Conservation (phyloP, 305 asterid genomes). For the Plantago coronopus region DNA sequence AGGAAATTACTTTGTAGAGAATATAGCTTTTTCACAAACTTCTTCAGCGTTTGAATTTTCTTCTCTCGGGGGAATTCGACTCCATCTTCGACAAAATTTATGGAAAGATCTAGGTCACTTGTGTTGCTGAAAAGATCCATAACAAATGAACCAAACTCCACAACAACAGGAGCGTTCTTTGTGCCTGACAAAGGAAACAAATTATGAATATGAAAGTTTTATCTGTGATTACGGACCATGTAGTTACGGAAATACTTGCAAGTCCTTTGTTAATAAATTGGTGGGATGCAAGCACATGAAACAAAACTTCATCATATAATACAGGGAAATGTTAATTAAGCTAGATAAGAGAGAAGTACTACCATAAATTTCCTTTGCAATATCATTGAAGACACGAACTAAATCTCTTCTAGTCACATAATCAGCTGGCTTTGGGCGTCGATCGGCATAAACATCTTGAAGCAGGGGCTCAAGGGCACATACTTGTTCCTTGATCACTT, state of each 20-base stretch:
- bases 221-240: constrained; percentile 12
- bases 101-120: constrained; percentile 86
- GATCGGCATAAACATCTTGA: constrained; percentile 47
- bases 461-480: constrained; percentile 55
- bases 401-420: constrained; percentile 63
- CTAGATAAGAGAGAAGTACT: constrained; percentile 19
- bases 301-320: constrained; percentile 3
- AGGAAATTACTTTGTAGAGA: constrained; percentile 58
- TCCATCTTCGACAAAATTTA: constrained; percentile 48
- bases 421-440: constrained; percentile 59
- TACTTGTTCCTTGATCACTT: constrained; percentile 35
- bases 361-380: constrained; percentile 81
- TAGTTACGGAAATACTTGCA: background rate
- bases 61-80: constrained; percentile 56
- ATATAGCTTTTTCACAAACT: constrained; percentile 69
- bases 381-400: constrained; percentile 65
- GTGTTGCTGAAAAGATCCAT: constrained; percentile 78
- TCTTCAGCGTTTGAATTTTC: constrained; percentile 74
- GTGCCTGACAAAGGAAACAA: constrained; percentile 42
- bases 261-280: background rate
- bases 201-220: background rate
- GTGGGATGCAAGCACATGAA: background rate
- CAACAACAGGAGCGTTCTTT: constrained; percentile 55
- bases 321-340: constrained; percentile 11
- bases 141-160: constrained; percentile 87